A percentile compares a stretch with the other conserved stretches of the same genome.
Conservation (phyloP, 208 protist genomes). For the Leptomonas pyrrhocoris region DNA sequence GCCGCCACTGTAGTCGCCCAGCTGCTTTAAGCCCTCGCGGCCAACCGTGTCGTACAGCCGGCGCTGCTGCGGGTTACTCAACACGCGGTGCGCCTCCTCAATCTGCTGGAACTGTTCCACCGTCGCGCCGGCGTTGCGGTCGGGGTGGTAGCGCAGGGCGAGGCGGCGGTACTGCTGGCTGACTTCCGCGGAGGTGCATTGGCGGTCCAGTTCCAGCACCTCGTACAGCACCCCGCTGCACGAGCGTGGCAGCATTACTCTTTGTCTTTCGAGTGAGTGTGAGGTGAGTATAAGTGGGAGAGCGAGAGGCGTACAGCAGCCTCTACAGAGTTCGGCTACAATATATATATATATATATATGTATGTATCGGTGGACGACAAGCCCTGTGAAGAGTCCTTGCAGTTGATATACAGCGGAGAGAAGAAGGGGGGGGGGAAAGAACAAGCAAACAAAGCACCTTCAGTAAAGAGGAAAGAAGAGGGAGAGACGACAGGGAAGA, state of each 20-base stretch:
- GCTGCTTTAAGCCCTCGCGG: constrained; percentile 91
- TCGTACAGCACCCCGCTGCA: constrained; percentile 76
- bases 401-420: too few species aligned
- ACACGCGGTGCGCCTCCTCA: constrained; percentile 96
- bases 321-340: too few species aligned
- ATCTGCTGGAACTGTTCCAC: constrained; percentile 91
- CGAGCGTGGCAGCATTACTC: constrained; percentile 35
- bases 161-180: constrained; percentile 84
- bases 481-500: too few species aligned
- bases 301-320: too few species aligned
- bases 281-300: constrained; percentile 3
- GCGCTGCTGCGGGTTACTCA: constrained; percentile 94
- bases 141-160: constrained; percentile 90
- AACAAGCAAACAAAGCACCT: too few species aligned
- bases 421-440: too few species aligned
- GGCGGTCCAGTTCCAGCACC: constrained; percentile 55
- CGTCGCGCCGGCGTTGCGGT: constrained; percentile 76
- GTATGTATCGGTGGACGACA: too few species aligned
- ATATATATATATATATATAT: too few species aligned
- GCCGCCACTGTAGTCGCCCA: constrained; percentile 42
- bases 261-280: not conserved
- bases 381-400: too few species aligned
- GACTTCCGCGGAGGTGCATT: constrained; percentile 71
- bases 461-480: too few species aligned
- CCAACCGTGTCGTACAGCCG: constrained; percentile 97